Base-by-base conservation (phyloP, 1,284 basidiomycete genomes). In the Termitomyces sp. region DNA sequence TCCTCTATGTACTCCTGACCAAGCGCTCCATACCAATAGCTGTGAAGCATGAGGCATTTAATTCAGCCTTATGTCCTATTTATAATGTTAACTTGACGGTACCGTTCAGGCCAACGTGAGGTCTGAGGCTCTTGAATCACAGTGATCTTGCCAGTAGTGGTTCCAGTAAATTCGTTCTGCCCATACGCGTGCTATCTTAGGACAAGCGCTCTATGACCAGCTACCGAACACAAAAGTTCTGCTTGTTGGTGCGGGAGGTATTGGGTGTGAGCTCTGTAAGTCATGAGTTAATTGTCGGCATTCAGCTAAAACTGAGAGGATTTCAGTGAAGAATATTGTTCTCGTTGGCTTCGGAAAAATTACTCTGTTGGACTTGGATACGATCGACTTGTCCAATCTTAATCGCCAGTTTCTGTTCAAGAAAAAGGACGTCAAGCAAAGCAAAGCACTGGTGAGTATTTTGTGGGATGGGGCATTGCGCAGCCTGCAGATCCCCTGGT, bases 321-420 rank as follows among this genome's bases (percentile, higher is more conserved):
- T 24, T 52, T 5, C 65, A 95, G 92, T 99, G 61, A 99, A 99
- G 75, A 97, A 98, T 68, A 80, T 98, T 52, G 95, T 97, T 21
- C 73, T 96, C 44, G 88, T 91, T 4, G 96, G 96, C 18, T 97
- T 98, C 62, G 89, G 88, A 30, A 78, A 93, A 64, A 94, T 98
- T 58, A 95, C 96, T 0, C 75, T 94, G 62, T 80, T 99, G 59
- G 97, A 99, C 72, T 79, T 99, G 55, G 97, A 99, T 72, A 99
- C 96, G 6, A 99, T 99, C 70, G 97, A 99, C 78, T 80, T 99
- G 30, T 97, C 94, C 49, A 99, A 99, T 68, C 77, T 99, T 49
- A 99, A 99, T 67, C 83, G 97, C 19, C 97, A 99, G 66, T 99
- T 99, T 70, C 76, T 99, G 35, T 99, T 99, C 73, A 84, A 86